Conservation (phyloP, 75 land plant species). For the Picea glauca region DNA sequence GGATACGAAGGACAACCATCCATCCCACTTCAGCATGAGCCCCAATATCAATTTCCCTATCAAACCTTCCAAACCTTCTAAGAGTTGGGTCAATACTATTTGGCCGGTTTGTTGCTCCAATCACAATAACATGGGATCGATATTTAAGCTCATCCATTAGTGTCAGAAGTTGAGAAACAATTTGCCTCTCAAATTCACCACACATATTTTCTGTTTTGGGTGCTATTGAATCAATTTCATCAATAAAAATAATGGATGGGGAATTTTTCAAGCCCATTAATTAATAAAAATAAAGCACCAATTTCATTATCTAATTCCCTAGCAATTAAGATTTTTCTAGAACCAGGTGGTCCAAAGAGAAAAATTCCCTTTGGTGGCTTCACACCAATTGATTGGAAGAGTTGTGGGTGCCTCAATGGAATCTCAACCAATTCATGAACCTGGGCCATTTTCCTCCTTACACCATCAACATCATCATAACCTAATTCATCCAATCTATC, state of each 20-base stretch:
- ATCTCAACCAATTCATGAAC: too few species aligned
- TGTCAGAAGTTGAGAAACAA: constrained; percentile 32
- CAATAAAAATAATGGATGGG: constrained; percentile 79
- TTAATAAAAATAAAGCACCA: constrained; percentile 72
- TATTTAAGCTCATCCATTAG: constrained; percentile 33
- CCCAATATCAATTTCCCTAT: constrained; percentile 34
- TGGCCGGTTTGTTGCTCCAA: constrained; percentile 34
- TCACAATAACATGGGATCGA: constrained; percentile 32
- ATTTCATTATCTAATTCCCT: constrained; percentile 80
- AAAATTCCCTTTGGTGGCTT: constrained; percentile 82
- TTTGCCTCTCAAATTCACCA: constrained; percentile 29
- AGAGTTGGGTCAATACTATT: constrained; percentile 37
- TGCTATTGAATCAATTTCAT: constrained; percentile 66
- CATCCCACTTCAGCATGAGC: constrained; percentile 15
- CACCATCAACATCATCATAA: too few species aligned
- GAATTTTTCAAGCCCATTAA: constrained; percentile 81
- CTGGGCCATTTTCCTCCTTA: too few species aligned
- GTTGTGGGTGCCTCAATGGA: constrained; percentile 66
- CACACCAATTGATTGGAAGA: constrained; percentile 78
- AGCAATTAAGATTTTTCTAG: constrained; percentile 78
- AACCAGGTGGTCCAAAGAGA: constrained; percentile 80
- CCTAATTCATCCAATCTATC: too few species aligned
- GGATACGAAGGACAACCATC: constrained; percentile 30
- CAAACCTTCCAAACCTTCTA: constrained; percentile 28
- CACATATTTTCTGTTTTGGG: constrained; percentile 33